phyloP scores from a whole-genome alignment of 225 moss, liverwort and hornwort species.

The Physcomitrellopsis africana region DNA sequence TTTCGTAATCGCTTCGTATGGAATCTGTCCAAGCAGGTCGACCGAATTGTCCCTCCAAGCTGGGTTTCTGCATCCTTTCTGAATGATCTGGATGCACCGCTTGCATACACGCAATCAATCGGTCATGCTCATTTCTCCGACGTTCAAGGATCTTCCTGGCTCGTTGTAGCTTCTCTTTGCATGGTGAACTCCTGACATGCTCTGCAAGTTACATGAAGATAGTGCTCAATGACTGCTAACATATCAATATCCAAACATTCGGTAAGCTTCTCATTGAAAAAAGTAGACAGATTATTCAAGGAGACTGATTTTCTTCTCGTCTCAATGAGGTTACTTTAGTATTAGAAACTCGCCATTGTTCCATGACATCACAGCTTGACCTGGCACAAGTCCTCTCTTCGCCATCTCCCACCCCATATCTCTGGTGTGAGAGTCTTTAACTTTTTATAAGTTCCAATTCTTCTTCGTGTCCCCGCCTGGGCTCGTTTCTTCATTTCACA shows the following conservation, averaged over 20 bases:
- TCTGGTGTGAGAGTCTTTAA: background rate
- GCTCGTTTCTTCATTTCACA: background rate
- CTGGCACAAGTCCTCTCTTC: slow-evolving; percentile 41
- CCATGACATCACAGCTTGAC: slow-evolving; percentile 44
- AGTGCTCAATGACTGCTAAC: background rate
- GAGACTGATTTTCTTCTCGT: slow-evolving; percentile 48
- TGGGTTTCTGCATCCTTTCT: slow-evolving; percentile 27
- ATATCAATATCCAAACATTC: background rate
- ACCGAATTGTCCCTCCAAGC: slow-evolving; percentile 25
- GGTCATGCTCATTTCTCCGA: slow-evolving; percentile 53
- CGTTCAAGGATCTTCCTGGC: slow-evolving; percentile 57
- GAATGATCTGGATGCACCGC: slow-evolving; percentile 20
- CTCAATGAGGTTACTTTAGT: slow-evolving; percentile 57
- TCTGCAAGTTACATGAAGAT: slow-evolving; percentile 25
- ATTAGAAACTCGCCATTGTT: slow-evolving; percentile 54
- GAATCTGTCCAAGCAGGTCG: slow-evolving; percentile 48
- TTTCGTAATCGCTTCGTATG: slow-evolving; percentile 50
- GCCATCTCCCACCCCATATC: slow-evolving; percentile 56
- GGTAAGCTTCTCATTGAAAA: background rate
- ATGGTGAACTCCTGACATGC: slow-evolving; percentile 58
- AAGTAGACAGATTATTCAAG: background rate
- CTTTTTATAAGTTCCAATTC: background rate
- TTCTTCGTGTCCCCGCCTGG: background rate
- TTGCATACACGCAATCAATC: slow-evolving; percentile 53
- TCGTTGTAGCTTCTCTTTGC: slow-evolving; percentile 52